Base-by-base conservation (phyloP, 257 asterid species). In the Nicotiana benthamiana region DNA sequence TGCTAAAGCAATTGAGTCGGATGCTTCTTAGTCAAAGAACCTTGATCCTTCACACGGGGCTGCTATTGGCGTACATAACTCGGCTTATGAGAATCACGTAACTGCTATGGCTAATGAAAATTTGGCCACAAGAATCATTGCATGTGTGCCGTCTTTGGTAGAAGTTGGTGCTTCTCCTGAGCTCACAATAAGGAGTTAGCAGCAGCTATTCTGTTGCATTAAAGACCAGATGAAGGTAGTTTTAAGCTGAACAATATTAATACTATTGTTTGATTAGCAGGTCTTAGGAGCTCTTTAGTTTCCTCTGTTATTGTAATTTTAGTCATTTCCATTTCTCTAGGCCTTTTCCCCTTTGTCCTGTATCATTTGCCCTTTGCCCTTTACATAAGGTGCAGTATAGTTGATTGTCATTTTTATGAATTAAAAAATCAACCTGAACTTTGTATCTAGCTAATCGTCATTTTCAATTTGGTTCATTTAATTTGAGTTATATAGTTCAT, bases 1-100 rank as follows among this genome's bases (percentile, higher is more conserved):
- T 89, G 88, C 97, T 11, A 85, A 91, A 30, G 98, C 98, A 5
- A 89, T 91, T 30, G 89, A 81, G 78, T 94, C 97, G 98, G 97
- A 94, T 3, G 91, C 90, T 9, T 89, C 98, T 7, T 93, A 96
- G 97, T 93, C 97, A 46, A 85, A 90, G 77, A 93, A 90, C 81
- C 89, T 93, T 1, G 98, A 93, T 53, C 98, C 97, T 6, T 93
- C 97, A 2, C 97, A 97, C 22, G 82, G 97, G 86, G 98, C 98
- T 6, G 98, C 98, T 75, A 79, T 62, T 4, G 97, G 97, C 1
- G 97, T 93, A 66, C 98, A 94, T 76, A 89, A 91, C 18, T 91
- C 93, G 1, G 96, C 90, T 6, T 94, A 94, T 6, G 94, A 82
- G 79, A 81, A 87, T 77, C 86, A 82, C 17, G 46, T 67, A 40